Evolutionary conservation across 352 stramenopile species (phyloP).

Genomic region (Pythium rishiriense): DNA sequence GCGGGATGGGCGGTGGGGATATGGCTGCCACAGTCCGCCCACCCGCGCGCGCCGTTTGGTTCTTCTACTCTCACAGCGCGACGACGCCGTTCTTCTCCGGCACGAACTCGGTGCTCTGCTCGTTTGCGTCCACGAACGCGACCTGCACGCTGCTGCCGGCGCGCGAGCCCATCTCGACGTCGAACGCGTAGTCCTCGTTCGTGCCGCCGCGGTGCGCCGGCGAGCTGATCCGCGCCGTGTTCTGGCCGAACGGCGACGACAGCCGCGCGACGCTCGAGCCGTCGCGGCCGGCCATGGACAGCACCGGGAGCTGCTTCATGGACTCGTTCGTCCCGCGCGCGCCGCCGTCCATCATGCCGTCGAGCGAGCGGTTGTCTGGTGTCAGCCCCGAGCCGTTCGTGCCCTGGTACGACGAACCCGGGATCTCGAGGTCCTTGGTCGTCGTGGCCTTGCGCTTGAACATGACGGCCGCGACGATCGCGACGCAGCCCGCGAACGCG

Average conservation of each 20-base stretch:
- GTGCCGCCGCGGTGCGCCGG: conserved; percentile 8
- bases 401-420: conserved; percentile 10
- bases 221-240: conserved; percentile 22
- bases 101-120: conserved; percentile 7
- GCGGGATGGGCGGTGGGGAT: background rate
- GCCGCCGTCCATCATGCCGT: conserved; percentile 18
- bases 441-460: conserved; percentile 36
- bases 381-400: conserved; percentile 15
- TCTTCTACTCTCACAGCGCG: conserved; percentile 11
- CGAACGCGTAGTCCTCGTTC: conserved; percentile 26
- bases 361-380: conserved; percentile 27
- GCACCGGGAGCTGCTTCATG: conserved; percentile 21
- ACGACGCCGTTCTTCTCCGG: conserved; percentile 19
- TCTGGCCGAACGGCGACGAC: conserved; percentile 26
- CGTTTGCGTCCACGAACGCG: conserved; percentile 10
- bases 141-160: conserved; percentile 24
- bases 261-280: background rate
- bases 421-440: conserved; percentile 5
- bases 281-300: conserved; percentile 7
- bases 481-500: conserved; percentile 40
- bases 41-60: background rate
- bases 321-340: conserved; percentile 14
- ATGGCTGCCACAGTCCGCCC: no score
- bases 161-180: conserved; percentile 15
- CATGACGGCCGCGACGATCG: conserved; percentile 39